These are phyloP conservation scores for Talaromyces amestolkiae DNA, from an alignment of 2,329 filamentous ascomycete species.

Conservation along the genomic window DNA sequence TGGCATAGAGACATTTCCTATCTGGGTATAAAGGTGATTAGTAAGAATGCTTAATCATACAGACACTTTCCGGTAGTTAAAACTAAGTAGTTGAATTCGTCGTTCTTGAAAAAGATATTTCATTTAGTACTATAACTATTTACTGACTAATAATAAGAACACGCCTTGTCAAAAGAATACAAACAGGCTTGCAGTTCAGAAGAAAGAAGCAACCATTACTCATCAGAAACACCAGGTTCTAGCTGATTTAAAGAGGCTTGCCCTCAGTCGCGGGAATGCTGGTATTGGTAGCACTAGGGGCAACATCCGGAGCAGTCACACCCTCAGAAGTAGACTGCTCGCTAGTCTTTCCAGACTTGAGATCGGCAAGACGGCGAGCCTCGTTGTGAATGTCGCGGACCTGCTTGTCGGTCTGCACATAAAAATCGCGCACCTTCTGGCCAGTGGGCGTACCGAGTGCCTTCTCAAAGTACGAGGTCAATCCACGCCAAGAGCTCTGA, in stretches of 20 bases:
- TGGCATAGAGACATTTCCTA: background rate
- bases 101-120: no score
- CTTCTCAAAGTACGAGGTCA: slow-evolving; percentile 93
- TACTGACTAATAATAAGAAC: background rate
- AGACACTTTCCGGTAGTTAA: background rate
- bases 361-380: slow-evolving; percentile 78
- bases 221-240: background rate
- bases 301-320: slow-evolving; percentile 25
- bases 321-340: slow-evolving; percentile 32
- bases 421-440: slow-evolving; percentile 83
- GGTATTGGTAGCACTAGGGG: slow-evolving; percentile 24
- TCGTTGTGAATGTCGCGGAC: slow-evolving; percentile 92
- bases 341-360: slow-evolving; percentile 63
- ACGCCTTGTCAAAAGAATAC: background rate
- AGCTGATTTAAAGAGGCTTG: background rate
- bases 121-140: slow-evolving; percentile 1
- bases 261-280: slow-evolving; percentile 10
- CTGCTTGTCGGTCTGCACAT: slow-evolving; percentile 79
- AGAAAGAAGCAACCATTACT: background rate
- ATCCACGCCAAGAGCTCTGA: slow-evolving; percentile 62
- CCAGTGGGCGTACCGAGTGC: slow-evolving; percentile 83
- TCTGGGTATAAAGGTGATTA: background rate
- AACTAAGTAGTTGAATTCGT: no score
- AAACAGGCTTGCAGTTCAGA: background rate
- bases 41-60: background rate